These are phyloP conservation scores for Trifolium pratense DNA, from an alignment of 306 rosid genomes.

Conservation along the genomic window DNA sequence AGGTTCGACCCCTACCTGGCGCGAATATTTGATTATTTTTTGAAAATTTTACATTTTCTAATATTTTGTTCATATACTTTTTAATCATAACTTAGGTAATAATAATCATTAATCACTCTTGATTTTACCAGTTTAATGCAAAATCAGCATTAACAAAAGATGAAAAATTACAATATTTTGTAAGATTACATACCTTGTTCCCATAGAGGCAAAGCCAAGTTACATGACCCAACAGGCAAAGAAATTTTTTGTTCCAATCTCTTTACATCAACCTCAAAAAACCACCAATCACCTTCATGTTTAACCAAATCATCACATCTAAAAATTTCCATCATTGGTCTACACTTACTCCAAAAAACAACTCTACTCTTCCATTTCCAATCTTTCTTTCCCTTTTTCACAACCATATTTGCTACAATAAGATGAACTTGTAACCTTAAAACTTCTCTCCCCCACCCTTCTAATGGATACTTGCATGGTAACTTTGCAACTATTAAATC, in stretches of 20 bases:
- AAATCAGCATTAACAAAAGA: background rate
- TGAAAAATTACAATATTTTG: background rate
- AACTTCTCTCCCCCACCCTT: slow-evolving; percentile 82
- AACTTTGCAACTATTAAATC: slow-evolving; percentile 73
- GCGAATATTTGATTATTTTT: background rate
- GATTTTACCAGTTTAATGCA: background rate
- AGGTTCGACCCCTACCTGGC: slow-evolving; percentile 55
- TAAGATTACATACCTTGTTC: slow-evolving; percentile 69
- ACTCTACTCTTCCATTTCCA: slow-evolving; percentile 59
- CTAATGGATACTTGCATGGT: slow-evolving; percentile 71
- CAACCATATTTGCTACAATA: slow-evolving; percentile 68
- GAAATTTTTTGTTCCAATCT: slow-evolving; percentile 69
- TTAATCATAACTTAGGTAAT: background rate
- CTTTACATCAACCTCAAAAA: slow-evolving; percentile 56
- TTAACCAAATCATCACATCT: slow-evolving; percentile 71
- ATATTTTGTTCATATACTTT: background rate
- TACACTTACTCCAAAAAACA: slow-evolving; percentile 74
- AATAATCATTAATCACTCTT: background rate
- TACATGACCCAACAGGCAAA: slow-evolving; percentile 87
- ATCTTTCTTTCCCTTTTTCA: slow-evolving; percentile 64
- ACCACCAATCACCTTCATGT: slow-evolving; percentile 85
- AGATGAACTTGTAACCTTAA: slow-evolving; percentile 79
- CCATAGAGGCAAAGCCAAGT: slow-evolving; percentile 89
- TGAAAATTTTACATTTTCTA: background rate
- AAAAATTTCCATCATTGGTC: slow-evolving; percentile 91